These are phyloP conservation scores for Colletotrichum paranaense DNA, from an alignment of 2,329 filamentous ascomycete genomes.

Conservation along the genomic window DNA sequence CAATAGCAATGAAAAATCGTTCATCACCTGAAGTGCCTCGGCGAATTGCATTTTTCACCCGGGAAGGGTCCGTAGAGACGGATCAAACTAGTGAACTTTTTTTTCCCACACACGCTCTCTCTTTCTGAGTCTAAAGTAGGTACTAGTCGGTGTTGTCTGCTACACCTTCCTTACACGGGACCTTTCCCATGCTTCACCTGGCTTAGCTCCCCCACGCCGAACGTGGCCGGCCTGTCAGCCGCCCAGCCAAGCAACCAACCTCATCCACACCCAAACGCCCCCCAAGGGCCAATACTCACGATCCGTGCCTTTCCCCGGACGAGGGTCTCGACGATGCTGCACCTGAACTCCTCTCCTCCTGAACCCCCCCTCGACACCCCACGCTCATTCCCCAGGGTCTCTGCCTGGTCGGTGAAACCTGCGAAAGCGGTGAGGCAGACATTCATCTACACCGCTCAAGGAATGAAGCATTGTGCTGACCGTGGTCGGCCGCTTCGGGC, in stretches of 20 bases:
- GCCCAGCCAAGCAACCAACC: not conserved
- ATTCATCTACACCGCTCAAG: constrained; percentile 22
- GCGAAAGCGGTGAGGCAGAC: constrained; percentile 31
- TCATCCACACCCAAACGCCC: not conserved
- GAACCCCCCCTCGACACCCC: constrained; percentile 10
- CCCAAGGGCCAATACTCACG: not conserved
- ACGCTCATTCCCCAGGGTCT: constrained; percentile 26
- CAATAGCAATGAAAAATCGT: not conserved
- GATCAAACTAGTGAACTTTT: not conserved
- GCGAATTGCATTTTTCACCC: not conserved
- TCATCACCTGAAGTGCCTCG: not conserved
- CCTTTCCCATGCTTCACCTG: not conserved
- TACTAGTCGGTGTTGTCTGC: not conserved
- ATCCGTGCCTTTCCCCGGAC: constrained; percentile 18
- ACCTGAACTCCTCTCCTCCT: not conserved
- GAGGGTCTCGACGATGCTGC: not conserved
- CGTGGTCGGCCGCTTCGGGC: constrained; percentile 6
- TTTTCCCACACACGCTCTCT: not conserved
- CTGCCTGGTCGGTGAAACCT: constrained; percentile 29
- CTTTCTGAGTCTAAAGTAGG: not conserved
- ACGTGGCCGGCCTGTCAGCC: not conserved
- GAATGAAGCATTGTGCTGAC: not conserved
- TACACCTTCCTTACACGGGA: not conserved
- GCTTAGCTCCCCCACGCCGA: not conserved
- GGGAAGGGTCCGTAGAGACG: constrained; percentile 22